phyloP scores from a whole-genome alignment of 2,329 filamentous ascomycete species.

The Sarocladiaceae sp. region DNA sequence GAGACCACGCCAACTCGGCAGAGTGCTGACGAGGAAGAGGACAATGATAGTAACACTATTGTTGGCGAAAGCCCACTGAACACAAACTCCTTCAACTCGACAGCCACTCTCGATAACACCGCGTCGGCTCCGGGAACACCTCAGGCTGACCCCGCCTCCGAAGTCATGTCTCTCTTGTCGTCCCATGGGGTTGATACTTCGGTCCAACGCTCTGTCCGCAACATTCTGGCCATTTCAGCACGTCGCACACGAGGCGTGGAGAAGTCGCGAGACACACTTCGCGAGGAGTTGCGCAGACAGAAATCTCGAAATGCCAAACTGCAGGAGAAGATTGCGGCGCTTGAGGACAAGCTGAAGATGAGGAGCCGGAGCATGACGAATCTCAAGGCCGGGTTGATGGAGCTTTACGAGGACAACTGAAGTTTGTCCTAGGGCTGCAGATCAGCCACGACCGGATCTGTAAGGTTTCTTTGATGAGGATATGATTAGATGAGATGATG shows the following conservation, averaged over 20 bases:
- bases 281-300: constrained; percentile 58
- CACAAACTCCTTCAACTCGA: constrained; percentile 10
- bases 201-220: constrained; percentile 32
- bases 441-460: no score
- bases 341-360: constrained; percentile 33
- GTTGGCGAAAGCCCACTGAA: constrained; percentile 11
- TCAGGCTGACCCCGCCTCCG: constrained; percentile 13
- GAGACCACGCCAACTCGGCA: not conserved
- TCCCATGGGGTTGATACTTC: constrained; percentile 34
- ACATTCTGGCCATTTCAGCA: constrained; percentile 50
- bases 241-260: constrained; percentile 56
- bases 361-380: constrained; percentile 30
- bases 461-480: no score
- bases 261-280: constrained; percentile 61
- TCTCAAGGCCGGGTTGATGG: constrained; percentile 33
- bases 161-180: constrained; percentile 47
- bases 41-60: constrained; percentile 7
- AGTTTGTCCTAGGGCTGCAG: no score
- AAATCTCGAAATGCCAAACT: constrained; percentile 42
- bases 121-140: constrained; percentile 14
- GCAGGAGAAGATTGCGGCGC: constrained; percentile 28
- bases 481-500: not conserved
- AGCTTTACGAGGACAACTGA: constrained; percentile 25
- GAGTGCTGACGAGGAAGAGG: not conserved
- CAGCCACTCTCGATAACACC: constrained; percentile 10